phyloP scores from a whole-genome alignment of 352 stramenopile species.

The Phytophthora constricta region DNA sequence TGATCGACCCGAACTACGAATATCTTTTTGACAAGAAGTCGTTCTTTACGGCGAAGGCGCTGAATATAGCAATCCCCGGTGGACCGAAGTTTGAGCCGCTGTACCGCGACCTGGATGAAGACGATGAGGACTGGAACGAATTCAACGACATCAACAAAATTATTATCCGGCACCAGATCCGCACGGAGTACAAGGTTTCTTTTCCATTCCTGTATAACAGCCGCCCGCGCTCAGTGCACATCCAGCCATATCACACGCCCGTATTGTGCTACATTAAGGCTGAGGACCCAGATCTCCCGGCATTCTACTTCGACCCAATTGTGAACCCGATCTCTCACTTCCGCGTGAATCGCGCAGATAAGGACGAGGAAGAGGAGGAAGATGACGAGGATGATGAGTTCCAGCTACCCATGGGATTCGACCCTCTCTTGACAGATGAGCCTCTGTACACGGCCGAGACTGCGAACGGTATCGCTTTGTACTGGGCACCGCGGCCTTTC shows the following conservation, averaged over 20 bases:
- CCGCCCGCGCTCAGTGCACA: conserved; percentile 94
- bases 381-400: conserved; percentile 89
- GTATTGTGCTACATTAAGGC: conserved; percentile 97
- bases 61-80: conserved; percentile 99
- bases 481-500: conserved; percentile 98
- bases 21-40: conserved; percentile 95
- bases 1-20: conserved; percentile 97
- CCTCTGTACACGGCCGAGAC: conserved; percentile 97
- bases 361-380: conserved; percentile 44
- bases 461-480: conserved; percentile 97
- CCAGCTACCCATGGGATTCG: conserved; percentile 86
- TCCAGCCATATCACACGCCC: conserved; percentile 97
- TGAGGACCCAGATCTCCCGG: conserved; percentile 94
- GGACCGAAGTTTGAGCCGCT: conserved; percentile 99
- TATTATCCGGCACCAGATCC: conserved; percentile 99
- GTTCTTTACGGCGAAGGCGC: conserved; percentile 99
- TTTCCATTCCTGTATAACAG: conserved; percentile 99
- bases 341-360: conserved; percentile 77
- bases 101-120: conserved; percentile 97
- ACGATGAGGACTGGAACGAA: conserved; percentile 99
- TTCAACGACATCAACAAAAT: conserved; percentile 99
- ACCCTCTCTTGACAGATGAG: conserved; percentile 92
- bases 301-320: conserved; percentile 97
- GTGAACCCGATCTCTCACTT: conserved; percentile 98
- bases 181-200: conserved; percentile 99